Evolutionary conservation across 2,329 filamentous ascomycete genomes (phyloP), one percentile per base, ranked within the genome.

Genomic region (Fusarium newnesense): DNA sequence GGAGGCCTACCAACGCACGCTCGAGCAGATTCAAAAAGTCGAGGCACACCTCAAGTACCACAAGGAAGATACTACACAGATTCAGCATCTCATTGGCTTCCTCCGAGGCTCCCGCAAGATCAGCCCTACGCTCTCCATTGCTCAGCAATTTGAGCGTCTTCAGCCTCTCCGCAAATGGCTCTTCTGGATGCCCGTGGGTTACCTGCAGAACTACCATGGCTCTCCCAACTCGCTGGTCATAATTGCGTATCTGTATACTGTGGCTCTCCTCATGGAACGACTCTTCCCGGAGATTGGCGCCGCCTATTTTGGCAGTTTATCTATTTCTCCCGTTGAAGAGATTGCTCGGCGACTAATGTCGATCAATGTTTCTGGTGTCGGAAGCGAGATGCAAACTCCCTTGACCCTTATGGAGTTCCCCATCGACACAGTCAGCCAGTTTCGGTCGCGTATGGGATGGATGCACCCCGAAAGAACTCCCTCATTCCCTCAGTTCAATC

Each of bases 261-360:
- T 95, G 24, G 95, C 94, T 7, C 87, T 98, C 67, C 90, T 94
- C 43, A 89, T 98, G 83, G 95, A 98, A 83, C 94, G 94, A 21
- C 88, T 98, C 69, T 98, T 97, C 81, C 95, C 95, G 6, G 94
- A 97, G 80, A 92, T 98, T 75, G 95, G 95, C 52, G 92, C 94
- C 26, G 92, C 94, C 54, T 97, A 98, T 82, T 95, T 96, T 76
- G 93, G 93, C 53, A 93, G 91, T 75, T 87, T 97, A 74, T 92
- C 94, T 21, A 88, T 97, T 50, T 87, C 88, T 4, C 94, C 95
- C 0, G 91, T 98, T 37, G 94, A 97, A 81, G 92, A 96, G 79
- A 97, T 98, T 77, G 91, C 94, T 50, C 89, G 90, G 53, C 90
- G 93, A 40, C 88, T 97, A 34, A 87, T 92, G 73, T 89, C 91